Evolutionary conservation across 2,329 filamentous ascomycete species (phyloP).

Genomic region (Clarireedia monteithiana): DNA sequence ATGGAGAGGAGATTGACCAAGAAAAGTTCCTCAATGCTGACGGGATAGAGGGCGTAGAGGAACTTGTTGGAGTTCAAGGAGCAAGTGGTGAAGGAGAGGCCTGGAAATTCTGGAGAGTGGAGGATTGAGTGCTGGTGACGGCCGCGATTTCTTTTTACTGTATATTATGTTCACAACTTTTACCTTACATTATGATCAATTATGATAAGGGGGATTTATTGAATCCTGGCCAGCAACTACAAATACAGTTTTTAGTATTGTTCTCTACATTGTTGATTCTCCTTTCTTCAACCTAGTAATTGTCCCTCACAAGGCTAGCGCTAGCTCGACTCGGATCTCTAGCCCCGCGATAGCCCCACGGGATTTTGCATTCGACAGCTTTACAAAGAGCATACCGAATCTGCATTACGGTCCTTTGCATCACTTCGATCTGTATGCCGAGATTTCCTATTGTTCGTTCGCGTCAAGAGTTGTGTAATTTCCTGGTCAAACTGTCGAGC

Average conservation of each 20-base stretch:
- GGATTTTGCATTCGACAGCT: neutral
- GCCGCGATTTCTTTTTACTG: conserved; percentile 4
- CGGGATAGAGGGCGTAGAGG: conserved; percentile 78
- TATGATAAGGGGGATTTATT: neutral
- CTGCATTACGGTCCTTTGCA: neutral
- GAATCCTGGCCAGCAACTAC: neutral
- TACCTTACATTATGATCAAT: neutral
- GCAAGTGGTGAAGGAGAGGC: conserved; percentile 62
- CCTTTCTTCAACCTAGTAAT: conserved; percentile 3
- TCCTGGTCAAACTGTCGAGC: too few species aligned
- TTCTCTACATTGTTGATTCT: conserved; percentile 2
- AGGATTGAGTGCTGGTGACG: conserved; percentile 30
- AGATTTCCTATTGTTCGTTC: too few species aligned
- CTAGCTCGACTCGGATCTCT: conserved; percentile 5
- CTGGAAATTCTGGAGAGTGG: conserved; percentile 80
- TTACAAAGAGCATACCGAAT: neutral
- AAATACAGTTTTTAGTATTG: neutral
- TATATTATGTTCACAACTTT: conserved; percentile 4
- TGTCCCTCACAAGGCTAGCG: conserved; percentile 6
- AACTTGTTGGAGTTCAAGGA: conserved; percentile 72
- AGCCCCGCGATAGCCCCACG: neutral
- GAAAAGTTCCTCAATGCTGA: conserved; percentile 81
- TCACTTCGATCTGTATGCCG: neutral
- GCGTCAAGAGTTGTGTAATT: too few species aligned
- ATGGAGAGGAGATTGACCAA: conserved; percentile 87